Conservation (phyloP, 2,329 filamentous ascomycete species). For the Scedosporium aurantiacum region DNA sequence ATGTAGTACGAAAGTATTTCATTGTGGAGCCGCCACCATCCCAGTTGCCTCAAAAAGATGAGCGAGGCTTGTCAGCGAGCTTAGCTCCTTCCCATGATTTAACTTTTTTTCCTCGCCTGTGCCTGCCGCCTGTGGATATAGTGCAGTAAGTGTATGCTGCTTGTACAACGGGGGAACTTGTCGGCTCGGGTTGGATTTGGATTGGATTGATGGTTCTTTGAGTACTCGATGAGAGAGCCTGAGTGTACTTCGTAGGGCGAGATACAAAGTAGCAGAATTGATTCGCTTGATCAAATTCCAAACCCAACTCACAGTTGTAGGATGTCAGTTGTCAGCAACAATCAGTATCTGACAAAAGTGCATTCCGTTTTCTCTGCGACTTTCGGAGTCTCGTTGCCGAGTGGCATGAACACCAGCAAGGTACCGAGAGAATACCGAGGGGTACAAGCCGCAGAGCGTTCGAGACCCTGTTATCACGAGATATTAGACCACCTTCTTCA, state of each 20-base stretch:
- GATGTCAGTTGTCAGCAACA: background rate
- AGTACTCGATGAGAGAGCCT: no score
- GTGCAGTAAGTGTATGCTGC: no score
- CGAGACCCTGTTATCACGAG: slow-evolving; percentile 40
- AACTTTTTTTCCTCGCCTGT: background rate
- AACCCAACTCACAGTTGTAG: slow-evolving; percentile 6
- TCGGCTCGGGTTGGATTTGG: slow-evolving; percentile 34
- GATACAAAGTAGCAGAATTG: no score
- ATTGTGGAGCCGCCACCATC: background rate
- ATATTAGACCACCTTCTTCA: background rate
- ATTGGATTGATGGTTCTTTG: slow-evolving; percentile 39
- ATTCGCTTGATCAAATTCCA: no score
- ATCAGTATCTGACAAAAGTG: slow-evolving; percentile 8
- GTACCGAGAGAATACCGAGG: slow-evolving; percentile 38
- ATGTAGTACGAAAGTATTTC: slow-evolving; percentile 36
- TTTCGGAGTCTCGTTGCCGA: slow-evolving; percentile 33
- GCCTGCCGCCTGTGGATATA: background rate
- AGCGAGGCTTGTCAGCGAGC: background rate
- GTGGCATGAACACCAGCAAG: slow-evolving; percentile 34
- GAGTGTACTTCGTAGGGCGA: no score
- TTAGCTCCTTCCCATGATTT: background rate
- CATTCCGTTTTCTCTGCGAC: slow-evolving; percentile 13
- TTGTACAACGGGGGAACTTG: slow-evolving; percentile 14
- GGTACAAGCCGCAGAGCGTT: slow-evolving; percentile 26
- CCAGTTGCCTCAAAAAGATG: background rate